phyloP scores from a whole-genome alignment of 1,284 basidiomycete species.

The Ganoderma lingzhi region DNA sequence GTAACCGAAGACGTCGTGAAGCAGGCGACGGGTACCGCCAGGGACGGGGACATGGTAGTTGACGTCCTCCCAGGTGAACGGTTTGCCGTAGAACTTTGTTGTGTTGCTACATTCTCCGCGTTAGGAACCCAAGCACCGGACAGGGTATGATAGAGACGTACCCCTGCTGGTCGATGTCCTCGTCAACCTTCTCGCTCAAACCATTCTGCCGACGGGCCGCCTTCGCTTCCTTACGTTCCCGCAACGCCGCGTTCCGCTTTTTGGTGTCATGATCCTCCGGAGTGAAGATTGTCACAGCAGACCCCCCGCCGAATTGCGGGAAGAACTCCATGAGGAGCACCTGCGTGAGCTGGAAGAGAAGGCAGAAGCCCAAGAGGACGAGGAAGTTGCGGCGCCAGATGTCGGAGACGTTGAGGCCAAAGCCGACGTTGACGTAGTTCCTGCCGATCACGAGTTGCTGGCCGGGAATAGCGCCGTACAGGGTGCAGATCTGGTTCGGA shows the following conservation, averaged over 20 bases:
- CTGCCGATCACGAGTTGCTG: slow-evolving; percentile 57
- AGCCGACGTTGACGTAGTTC: slow-evolving; percentile 68
- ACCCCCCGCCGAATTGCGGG: slow-evolving; percentile 58
- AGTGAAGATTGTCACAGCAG: slow-evolving; percentile 70
- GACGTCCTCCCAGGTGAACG: slow-evolving; percentile 76
- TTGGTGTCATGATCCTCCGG: slow-evolving; percentile 76
- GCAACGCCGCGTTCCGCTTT: slow-evolving; percentile 67
- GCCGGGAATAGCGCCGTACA: slow-evolving; percentile 65
- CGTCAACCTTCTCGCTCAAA: slow-evolving; percentile 42
- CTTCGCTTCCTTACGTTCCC: slow-evolving; percentile 56
- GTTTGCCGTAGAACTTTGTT: slow-evolving; percentile 49
- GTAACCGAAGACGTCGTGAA: slow-evolving; percentile 90
- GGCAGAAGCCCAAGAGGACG: slow-evolving; percentile 67
- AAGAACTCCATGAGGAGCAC: slow-evolving; percentile 68
- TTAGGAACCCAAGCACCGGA: background rate
- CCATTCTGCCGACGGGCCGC: slow-evolving; percentile 38
- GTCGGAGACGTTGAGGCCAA: slow-evolving; percentile 56
- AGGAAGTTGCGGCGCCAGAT: slow-evolving; percentile 70
- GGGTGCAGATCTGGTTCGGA: slow-evolving; percentile 74
- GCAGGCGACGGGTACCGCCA: slow-evolving; percentile 71
- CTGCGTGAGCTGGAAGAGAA: slow-evolving; percentile 74
- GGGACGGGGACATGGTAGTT: slow-evolving; percentile 81
- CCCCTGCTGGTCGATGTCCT: slow-evolving; percentile 40
- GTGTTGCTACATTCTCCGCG: slow-evolving; percentile 18
- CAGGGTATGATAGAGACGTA: slow-evolving; percentile 25